Evolutionary conservation across 2,329 filamentous ascomycete species (phyloP).

Genomic region (Lasiodiplodia citricola): DNA sequence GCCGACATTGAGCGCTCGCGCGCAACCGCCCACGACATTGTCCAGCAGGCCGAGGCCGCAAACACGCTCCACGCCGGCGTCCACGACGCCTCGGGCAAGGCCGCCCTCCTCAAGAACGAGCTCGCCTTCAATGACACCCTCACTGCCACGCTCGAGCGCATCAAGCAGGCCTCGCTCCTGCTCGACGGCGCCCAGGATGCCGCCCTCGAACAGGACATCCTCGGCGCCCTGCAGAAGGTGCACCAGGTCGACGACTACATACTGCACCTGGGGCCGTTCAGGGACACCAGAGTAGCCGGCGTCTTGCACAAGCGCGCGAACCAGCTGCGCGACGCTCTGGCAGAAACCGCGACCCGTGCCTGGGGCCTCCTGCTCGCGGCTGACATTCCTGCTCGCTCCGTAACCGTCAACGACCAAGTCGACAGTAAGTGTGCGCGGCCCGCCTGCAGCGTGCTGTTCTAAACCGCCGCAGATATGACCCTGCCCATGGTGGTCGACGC

Average conservation of each 20-base stretch:
- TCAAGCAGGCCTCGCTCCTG: slow-evolving; percentile 56
- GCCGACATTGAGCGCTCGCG: slow-evolving; percentile 83
- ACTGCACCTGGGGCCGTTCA: slow-evolving; percentile 64
- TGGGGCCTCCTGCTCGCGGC: slow-evolving; percentile 73
- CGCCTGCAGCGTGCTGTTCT: neutral
- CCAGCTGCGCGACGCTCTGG: slow-evolving; percentile 69
- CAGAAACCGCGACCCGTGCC: slow-evolving; percentile 68
- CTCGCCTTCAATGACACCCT: slow-evolving; percentile 64
- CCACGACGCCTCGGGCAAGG: slow-evolving; percentile 63
- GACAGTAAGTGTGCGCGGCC: slow-evolving; percentile 52
- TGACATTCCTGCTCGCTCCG: slow-evolving; percentile 59
- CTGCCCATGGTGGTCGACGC: slow-evolving; percentile 44
- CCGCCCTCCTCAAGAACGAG: slow-evolving; percentile 62
- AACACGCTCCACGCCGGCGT: slow-evolving; percentile 68
- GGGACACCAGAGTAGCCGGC: slow-evolving; percentile 65
- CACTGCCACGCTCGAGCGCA: slow-evolving; percentile 55
- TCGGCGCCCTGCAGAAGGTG: slow-evolving; percentile 55
- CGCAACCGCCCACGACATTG: slow-evolving; percentile 78
- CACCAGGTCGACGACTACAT: slow-evolving; percentile 60
- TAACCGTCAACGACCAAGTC: slow-evolving; percentile 62
- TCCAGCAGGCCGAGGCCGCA: slow-evolving; percentile 74
- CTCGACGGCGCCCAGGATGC: slow-evolving; percentile 55
- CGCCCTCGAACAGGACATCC: slow-evolving; percentile 51
- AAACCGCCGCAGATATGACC: slow-evolving; percentile 31
- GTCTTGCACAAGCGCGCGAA: slow-evolving; percentile 70